These are phyloP conservation scores for Logfia minima DNA, from an alignment of 129 eudicot genomes.

Conservation along the genomic window DNA sequence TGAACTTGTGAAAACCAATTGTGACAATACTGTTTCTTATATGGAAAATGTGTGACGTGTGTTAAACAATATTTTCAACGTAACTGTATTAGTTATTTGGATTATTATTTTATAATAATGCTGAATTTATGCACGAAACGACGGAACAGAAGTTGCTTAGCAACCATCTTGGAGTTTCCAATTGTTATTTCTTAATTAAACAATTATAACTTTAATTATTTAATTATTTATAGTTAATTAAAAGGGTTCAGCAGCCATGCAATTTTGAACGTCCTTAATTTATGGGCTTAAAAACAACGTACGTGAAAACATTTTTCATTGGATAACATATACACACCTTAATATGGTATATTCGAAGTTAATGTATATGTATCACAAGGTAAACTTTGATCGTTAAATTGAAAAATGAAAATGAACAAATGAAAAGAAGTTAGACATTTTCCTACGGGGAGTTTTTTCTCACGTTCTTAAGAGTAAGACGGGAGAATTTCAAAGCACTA, in stretches of 20 bases:
- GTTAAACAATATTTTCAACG: slow-evolving; percentile 24
- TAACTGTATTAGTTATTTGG: slow-evolving; percentile 8
- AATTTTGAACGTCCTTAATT: slow-evolving; percentile 15
- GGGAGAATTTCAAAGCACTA: too few relatives aligned
- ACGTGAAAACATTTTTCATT: not conserved
- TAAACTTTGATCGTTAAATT: too few relatives aligned
- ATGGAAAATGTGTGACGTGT: slow-evolving; percentile 37
- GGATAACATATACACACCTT: not conserved
- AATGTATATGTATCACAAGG: too few relatives aligned
- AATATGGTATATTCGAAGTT: too few relatives aligned
- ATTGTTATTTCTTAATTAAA: slow-evolving; percentile 14
- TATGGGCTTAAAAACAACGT: not conserved
- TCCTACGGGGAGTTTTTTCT: too few relatives aligned
- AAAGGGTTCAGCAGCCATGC: slow-evolving; percentile 27
- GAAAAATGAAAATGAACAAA: too few relatives aligned
- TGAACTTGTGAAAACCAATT: slow-evolving; percentile 13
- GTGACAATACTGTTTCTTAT: slow-evolving; percentile 30
- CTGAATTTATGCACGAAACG: slow-evolving; percentile 19
- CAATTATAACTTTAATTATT: not conserved
- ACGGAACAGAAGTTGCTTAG: slow-evolving; percentile 45
- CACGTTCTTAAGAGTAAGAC: too few relatives aligned
- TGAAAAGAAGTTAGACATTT: too few relatives aligned
- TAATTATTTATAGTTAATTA: not conserved
- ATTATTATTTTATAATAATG: slow-evolving; percentile 18
- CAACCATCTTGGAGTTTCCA: slow-evolving; percentile 35